Evolutionary conservation across 805 yeast species (phyloP).

Genomic region (Candida dajiaensis): DNA sequence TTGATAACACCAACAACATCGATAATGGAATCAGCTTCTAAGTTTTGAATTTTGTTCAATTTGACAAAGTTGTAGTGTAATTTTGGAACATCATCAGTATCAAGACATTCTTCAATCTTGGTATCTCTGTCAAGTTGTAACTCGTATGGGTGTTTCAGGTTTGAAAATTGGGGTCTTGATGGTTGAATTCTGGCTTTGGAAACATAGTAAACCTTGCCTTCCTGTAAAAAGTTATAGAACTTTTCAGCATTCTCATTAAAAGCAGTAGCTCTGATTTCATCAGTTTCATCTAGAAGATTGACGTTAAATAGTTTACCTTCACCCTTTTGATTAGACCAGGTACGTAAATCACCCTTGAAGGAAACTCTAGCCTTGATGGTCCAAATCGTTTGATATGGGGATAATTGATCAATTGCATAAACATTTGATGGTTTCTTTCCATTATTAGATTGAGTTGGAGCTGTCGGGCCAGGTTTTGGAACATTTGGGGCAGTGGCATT

Average conservation of each 20-base stretch:
- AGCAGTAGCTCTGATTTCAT: conserved; percentile 93
- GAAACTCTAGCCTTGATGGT: conserved; percentile 90
- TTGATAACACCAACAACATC: conserved; percentile 88
- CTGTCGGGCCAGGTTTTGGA: conserved; percentile 7
- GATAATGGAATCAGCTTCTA: conserved; percentile 65
- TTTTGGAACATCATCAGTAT: conserved; percentile 67
- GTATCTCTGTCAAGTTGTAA: conserved; percentile 77
- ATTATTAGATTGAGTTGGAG: conserved; percentile 5
- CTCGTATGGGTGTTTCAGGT: conserved; percentile 84
- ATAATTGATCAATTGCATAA: conserved; percentile 76
- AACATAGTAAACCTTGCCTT: conserved; percentile 83
- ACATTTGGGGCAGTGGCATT: conserved; percentile 11
- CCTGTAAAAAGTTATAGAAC: conserved; percentile 70
- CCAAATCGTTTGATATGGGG: conserved; percentile 91
- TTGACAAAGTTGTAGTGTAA: conserved; percentile 71
- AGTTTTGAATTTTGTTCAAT: conserved; percentile 56
- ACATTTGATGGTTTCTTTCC: conserved; percentile 35
- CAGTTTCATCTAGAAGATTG: conserved; percentile 87
- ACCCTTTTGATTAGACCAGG: conserved; percentile 82
- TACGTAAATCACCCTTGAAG: conserved; percentile 78
- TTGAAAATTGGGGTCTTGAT: conserved; percentile 82
- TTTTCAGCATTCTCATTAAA: conserved; percentile 83
- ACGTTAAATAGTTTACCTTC: conserved; percentile 88
- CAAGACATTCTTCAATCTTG: conserved; percentile 60
- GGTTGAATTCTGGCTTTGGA: conserved; percentile 75